A percentile compares a stretch with the other conserved stretches of the same genome.
phyloP scores from a whole-genome alignment of 1,139 yeast species.

The Candida freyschussii region DNA sequence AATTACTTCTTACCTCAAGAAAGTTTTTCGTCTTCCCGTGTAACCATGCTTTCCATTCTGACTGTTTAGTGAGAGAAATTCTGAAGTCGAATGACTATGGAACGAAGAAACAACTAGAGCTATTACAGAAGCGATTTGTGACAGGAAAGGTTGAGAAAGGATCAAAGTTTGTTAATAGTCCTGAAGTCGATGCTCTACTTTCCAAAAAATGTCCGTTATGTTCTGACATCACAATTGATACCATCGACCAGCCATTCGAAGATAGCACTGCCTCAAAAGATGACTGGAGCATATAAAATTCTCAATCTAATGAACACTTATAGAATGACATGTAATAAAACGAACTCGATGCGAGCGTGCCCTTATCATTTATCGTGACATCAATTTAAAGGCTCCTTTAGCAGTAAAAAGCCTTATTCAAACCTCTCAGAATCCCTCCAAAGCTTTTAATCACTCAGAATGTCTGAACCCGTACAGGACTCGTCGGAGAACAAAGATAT shows the following conservation, averaged over 20 bases:
- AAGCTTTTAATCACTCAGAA: conserved; percentile 1
- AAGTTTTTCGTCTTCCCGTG: conserved; percentile 86
- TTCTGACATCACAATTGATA: conserved; percentile 67
- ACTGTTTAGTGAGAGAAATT: conserved; percentile 65
- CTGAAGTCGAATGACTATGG: conserved; percentile 63
- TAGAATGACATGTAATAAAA: too few relatives aligned
- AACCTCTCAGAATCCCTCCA: not conserved
- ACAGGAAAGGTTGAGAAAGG: conserved; percentile 24
- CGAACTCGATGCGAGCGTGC: too few relatives aligned
- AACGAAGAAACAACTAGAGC: conserved; percentile 56
- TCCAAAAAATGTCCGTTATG: conserved; percentile 74
- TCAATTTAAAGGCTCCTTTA: too few relatives aligned
- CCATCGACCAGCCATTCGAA: conserved; percentile 54
- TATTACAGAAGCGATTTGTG: conserved; percentile 40
- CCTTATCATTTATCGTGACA: too few relatives aligned
- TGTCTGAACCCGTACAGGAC: conserved; percentile 5
- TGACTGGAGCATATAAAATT: conserved; percentile 14
- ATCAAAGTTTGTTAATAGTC: conserved; percentile 26
- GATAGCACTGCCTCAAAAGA: conserved; percentile 6
- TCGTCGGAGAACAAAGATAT: conserved; percentile 15
- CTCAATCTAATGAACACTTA: too few relatives aligned
- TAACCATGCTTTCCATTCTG: conserved; percentile 85
- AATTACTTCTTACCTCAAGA: conserved; percentile 60
- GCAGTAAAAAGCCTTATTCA: too few relatives aligned
- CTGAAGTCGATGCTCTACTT: conserved; percentile 52